phyloP scores from a whole-genome alignment of 1,284 basidiomycete species.

The Boletus holoroseus region DNA sequence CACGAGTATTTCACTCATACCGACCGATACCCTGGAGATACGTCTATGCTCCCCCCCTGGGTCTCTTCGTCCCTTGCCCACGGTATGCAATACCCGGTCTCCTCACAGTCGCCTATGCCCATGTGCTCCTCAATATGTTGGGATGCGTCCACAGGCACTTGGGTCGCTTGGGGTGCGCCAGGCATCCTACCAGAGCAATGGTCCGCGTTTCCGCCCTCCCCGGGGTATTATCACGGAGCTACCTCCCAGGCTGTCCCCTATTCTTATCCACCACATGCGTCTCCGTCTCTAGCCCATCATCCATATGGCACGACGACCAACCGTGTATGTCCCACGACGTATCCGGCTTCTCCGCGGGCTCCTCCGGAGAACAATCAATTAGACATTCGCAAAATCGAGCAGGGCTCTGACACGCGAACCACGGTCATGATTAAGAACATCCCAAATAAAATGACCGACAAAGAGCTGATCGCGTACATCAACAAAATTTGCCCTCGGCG shows the following conservation, averaged over 20 bases:
- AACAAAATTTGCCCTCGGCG: conserved; percentile 58
- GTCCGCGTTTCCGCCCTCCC: conserved; percentile 27
- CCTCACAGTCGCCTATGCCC: conserved; percentile 29
- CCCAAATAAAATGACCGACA: conserved; percentile 82
- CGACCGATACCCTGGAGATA: conserved; percentile 24
- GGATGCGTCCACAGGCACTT: conserved; percentile 29
- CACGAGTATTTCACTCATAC: conserved; percentile 29
- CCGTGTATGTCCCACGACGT: conserved; percentile 25
- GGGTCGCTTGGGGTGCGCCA: conserved; percentile 31
- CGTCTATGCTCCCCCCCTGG: conserved; percentile 28
- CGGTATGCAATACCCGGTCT: conserved; percentile 28
- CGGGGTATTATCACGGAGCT: conserved; percentile 29
- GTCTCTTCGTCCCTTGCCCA: conserved; percentile 28
- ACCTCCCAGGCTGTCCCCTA: conserved; percentile 25
- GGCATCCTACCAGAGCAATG: conserved; percentile 29
- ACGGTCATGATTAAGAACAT: conserved; percentile 88
- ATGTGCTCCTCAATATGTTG: conserved; percentile 30
- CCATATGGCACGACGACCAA: conserved; percentile 19
- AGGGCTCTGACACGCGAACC: conserved; percentile 72
- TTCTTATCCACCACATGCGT: conserved; percentile 27
- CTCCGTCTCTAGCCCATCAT: conserved; percentile 23
- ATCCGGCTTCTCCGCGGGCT: conserved; percentile 28
- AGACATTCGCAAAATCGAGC: conserved; percentile 64
- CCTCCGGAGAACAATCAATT: conserved; percentile 60
- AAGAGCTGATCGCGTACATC: conserved; percentile 66